Conservation (phyloP, 768 basidiomycete species). For the Mycena filopes region DNA sequence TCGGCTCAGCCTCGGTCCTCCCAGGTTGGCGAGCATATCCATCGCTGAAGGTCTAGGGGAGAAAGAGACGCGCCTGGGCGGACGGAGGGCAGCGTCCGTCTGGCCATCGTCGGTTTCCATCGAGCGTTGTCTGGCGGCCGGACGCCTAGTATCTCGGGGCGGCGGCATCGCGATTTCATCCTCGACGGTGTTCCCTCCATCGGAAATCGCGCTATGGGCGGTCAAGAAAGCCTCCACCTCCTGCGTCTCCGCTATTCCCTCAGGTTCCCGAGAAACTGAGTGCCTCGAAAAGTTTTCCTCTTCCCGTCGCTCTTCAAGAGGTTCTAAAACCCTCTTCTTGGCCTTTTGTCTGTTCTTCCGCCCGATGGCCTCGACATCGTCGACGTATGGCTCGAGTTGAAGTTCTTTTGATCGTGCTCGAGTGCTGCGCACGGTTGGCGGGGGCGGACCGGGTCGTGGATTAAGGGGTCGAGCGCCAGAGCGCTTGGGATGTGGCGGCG, state of each 20-base stretch:
- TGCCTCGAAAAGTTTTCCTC: not conserved
- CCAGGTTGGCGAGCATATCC: slow-evolving; percentile 1
- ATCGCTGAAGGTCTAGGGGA: slow-evolving; percentile 4
- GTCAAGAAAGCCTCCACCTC: slow-evolving; percentile 26
- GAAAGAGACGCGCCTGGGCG: not conserved
- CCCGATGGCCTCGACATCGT: slow-evolving; percentile 10
- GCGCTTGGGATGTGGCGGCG: slow-evolving; percentile 4
- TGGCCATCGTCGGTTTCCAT: slow-evolving; percentile 19
- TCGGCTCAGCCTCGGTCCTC: slow-evolving; percentile 6
- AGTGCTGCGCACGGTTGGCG: slow-evolving; percentile 7
- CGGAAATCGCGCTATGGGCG: slow-evolving; percentile 24
- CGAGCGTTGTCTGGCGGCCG: not conserved
- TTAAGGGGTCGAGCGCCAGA: slow-evolving; percentile 4
- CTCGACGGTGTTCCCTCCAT: slow-evolving; percentile 4
- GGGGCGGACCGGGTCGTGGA: not conserved
- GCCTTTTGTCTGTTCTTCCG: slow-evolving; percentile 16
- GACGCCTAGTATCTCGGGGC: slow-evolving; percentile 9
- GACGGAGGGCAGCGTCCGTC: slow-evolving; percentile 16
- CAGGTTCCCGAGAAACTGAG: slow-evolving; percentile 5
- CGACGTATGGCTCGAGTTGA: slow-evolving; percentile 14
- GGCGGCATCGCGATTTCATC: slow-evolving; percentile 22
- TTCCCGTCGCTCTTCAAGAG: slow-evolving; percentile 8
- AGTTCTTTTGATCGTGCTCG: slow-evolving; percentile 13
- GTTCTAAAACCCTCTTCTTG: slow-evolving; percentile 13
- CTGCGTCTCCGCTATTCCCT: slow-evolving; percentile 20